These are phyloP conservation scores for Eimeria praecox DNA, from an alignment of 169 alveolate genomes.

Conservation along the genomic window DNA sequence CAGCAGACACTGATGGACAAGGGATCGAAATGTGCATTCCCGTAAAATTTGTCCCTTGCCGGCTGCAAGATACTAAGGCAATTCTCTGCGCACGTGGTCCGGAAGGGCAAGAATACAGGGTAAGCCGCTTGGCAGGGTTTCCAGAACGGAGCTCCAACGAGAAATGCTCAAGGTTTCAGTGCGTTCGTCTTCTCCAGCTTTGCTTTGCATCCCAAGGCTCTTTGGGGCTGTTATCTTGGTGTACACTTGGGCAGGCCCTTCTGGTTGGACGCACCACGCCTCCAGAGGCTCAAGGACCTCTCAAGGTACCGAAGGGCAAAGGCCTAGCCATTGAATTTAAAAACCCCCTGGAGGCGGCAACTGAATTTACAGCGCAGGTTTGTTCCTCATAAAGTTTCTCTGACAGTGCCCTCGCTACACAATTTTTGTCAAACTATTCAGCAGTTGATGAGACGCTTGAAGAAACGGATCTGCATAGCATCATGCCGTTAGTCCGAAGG, in stretches of 20 bases:
- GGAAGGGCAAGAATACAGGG: constrained; percentile 84
- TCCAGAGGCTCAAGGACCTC: constrained; percentile 87
- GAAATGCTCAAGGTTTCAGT: background rate
- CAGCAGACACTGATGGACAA: constrained; percentile 56
- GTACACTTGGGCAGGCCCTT: constrained; percentile 73
- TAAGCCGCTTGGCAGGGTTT: background rate
- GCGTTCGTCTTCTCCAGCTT: background rate
- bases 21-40: constrained; percentile 73
- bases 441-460: background rate
- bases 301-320: constrained; percentile 80
- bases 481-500: background rate
- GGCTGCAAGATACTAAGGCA: constrained; percentile 83
- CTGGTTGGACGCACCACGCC: constrained; percentile 85
- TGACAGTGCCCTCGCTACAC: background rate
- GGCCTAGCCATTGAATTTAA: constrained; percentile 59
- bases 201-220: background rate
- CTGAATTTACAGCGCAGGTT: constrained; percentile 76
- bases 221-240: background rate
- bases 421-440: background rate
- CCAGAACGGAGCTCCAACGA: background rate
- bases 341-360: constrained; percentile 72
- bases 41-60: constrained; percentile 83
- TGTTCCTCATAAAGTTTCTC: background rate
- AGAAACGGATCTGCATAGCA: background rate
- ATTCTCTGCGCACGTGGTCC: constrained; percentile 79